Evolutionary conservation across 2,329 filamentous ascomycete genomes (phyloP).

Genomic region (Didymella sp.): DNA sequence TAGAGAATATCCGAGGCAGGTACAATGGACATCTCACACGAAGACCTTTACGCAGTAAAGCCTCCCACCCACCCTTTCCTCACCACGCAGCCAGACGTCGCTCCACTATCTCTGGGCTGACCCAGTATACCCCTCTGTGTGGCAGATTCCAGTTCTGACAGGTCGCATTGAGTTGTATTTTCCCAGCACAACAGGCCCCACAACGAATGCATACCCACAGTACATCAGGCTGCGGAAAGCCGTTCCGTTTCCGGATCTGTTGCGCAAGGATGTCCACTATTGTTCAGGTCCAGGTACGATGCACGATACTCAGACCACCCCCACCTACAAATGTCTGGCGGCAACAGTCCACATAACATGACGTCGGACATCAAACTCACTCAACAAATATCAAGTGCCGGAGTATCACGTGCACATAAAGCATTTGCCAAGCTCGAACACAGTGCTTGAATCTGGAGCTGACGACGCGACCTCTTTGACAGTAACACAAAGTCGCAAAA

Average conservation of each 20-base stretch:
- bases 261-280: background rate
- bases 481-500: constrained; percentile 2
- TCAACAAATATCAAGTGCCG: background rate
- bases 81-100: no score
- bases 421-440: constrained; percentile 4
- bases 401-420: background rate
- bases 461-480: constrained; percentile 3
- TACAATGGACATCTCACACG: no score
- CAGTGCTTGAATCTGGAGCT: constrained; percentile 2
- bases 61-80: no score
- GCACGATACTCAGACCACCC: background rate
- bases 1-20: background rate
- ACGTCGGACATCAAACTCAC: background rate
- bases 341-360: background rate
- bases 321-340: background rate
- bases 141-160: no score
- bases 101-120: no score
- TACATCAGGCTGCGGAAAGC: background rate
- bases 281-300: background rate
- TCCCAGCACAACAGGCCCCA: no score
- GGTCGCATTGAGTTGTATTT: no score
- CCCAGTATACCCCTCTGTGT: no score
- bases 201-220: no score
- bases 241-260: background rate
- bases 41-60: no score